Base-by-base conservation (phyloP, 2,329 filamentous ascomycete species). In the Colletotrichum sp. region DNA sequence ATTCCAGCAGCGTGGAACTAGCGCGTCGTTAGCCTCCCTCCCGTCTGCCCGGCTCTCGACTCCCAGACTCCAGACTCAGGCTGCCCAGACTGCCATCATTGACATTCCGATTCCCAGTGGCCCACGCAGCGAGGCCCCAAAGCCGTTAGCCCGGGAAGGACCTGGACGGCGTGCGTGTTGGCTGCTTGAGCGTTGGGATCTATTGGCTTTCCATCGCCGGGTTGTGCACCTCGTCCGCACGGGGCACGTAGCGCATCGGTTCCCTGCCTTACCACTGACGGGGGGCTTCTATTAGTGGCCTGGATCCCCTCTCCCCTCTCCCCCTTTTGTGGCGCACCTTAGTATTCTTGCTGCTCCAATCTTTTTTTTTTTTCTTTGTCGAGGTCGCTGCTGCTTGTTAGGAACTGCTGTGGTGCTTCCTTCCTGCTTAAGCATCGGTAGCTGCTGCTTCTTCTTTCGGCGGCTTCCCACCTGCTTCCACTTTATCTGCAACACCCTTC, bases 1-100 rank as follows among this genome's bases (percentile, higher is more conserved):
- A 75, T 75, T 72, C 69, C 69, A 72, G 55, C 69, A 72, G 55
- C 6, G 68, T 67, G 73, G 73, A 67, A 67, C 69, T 72, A 68
- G 64, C 73, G 73, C 73, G 43, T 48, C 43, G 18, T 48, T 48
- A 48, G 43, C 43, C 43, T 30, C 32, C 28, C 26, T 52, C 60
- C 34, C 58, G n/a, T 32, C 16, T 34, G 18, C 16, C 58, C 28
- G 28, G 18, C 58, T 18, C 57, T 61, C 18, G 57, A 28, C 26
- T 34, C 28, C 57, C 18, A 61, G n/a, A n/a, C n/a, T n/a, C n/a
- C n/a, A n/a, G n/a, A n/a, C n/a, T n/a, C n/a, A 43, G 38, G 2
- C 38, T 48, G 38, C 38, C 38, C 18, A 48, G 43, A 48, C 43
- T 48, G 43, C 43, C 43, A 48, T 48, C 43, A 48, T 48, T 48